A percentile compares a stretch with the other conserved stretches of the same genome.
phyloP scores from a whole-genome alignment of 257 asterid species.

The Forsythia viridissima region DNA sequence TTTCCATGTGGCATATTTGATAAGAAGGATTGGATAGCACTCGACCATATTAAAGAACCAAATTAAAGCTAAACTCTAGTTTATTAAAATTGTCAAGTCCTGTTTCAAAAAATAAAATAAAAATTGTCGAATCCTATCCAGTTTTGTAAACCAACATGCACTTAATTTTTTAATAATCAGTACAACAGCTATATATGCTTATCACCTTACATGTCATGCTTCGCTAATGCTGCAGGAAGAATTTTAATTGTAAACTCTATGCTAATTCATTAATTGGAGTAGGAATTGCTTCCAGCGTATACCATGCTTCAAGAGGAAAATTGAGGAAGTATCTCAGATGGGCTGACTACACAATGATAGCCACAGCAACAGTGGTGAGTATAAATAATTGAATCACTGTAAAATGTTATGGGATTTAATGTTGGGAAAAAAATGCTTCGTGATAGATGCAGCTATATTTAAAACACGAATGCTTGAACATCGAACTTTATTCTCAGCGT shows the following conservation, averaged over 20 bases:
- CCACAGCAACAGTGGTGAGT: slow-evolving; percentile 87
- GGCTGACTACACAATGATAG: slow-evolving; percentile 99
- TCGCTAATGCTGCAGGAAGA: slow-evolving; percentile 59
- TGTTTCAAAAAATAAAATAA: not conserved
- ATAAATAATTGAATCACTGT: slow-evolving; percentile 4
- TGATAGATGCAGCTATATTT: not conserved
- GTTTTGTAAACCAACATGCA: not conserved
- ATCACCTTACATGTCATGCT: slow-evolving; percentile 4
- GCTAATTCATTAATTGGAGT: slow-evolving; percentile 92
- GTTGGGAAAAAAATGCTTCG: not conserved
- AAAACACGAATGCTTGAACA: too few species aligned
- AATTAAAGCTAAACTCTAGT: not conserved
- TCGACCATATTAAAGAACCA: not conserved
- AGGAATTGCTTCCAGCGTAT: slow-evolving; percentile 81
- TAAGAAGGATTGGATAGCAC: not conserved
- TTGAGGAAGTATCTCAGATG: slow-evolving; percentile 83
- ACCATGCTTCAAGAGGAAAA: slow-evolving; percentile 82
- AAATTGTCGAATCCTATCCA: not conserved
- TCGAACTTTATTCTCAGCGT: too few species aligned
- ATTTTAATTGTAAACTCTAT: slow-evolving; percentile 66
- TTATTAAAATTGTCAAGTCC: not conserved
- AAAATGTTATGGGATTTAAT: not conserved
- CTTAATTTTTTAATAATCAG: not conserved
- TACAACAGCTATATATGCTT: not conserved
- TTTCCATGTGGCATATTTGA: not conserved